Percentiles rank a stretch among this genome's conserved stretches.
phyloP scores from a whole-genome alignment of 1,139 yeast species.

The Suhomyces bribrorum region DNA sequence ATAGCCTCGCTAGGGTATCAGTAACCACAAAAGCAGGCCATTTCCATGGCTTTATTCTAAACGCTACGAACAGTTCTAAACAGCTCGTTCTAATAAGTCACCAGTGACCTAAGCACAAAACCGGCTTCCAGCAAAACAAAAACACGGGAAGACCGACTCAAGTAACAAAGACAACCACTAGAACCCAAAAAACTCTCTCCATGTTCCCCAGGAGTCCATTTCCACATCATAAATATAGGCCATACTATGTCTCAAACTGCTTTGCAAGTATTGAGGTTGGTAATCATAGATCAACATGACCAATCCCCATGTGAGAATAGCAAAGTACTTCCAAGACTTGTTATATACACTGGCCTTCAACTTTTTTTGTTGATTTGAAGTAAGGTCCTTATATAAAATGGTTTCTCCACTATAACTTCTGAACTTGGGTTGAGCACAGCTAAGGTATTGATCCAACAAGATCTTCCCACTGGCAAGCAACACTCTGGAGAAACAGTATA shows the following conservation, averaged over 20 bases:
- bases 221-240: conserved; percentile 66
- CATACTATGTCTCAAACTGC: conserved; percentile 70
- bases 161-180: conserved; percentile 15
- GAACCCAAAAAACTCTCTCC: conserved; percentile 46
- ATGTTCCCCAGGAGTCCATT: conserved; percentile 42
- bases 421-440: conserved; percentile 40
- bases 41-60: no score
- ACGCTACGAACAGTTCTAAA: no score
- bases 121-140: no score
- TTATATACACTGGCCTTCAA: conserved; percentile 38
- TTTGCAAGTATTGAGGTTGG: conserved; percentile 65
- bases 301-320: conserved; percentile 73
- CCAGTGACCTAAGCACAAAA: no score
- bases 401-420: conserved; percentile 23
- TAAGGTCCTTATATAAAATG: conserved; percentile 33
- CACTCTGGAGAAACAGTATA: conserved; percentile 62
- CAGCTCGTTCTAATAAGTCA: no score
- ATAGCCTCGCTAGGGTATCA: no score
- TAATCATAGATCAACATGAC: conserved; percentile 71
- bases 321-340: conserved; percentile 62
- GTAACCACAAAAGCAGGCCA: no score
- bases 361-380: conserved; percentile 34
- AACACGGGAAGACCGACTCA: no score
- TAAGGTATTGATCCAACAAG: conserved; percentile 39
- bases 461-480: conserved; percentile 55